These are phyloP conservation scores for Apiospora kogelbergensis DNA, from an alignment of 2,329 filamentous ascomycete species.

Conservation along the genomic window DNA sequence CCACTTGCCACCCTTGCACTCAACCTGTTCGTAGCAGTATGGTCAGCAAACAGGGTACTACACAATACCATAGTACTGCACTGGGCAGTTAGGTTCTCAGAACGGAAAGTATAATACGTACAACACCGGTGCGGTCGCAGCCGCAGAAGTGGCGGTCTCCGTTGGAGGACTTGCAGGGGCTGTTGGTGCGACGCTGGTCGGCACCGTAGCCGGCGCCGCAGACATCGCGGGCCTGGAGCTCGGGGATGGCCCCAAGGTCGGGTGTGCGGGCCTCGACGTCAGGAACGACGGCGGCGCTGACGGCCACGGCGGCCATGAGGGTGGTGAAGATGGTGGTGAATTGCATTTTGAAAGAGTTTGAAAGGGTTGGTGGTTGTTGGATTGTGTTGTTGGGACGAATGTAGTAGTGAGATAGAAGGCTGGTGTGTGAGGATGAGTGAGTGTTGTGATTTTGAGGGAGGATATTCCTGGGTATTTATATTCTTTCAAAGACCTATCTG, in stretches of 20 bases:
- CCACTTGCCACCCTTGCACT: slow-evolving; percentile 16
- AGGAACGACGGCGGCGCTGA: slow-evolving; percentile 12
- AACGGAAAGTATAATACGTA: slow-evolving; percentile 1
- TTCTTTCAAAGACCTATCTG: background rate
- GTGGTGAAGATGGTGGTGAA: background rate
- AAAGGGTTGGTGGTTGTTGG: background rate
- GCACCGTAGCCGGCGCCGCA: slow-evolving; percentile 19
- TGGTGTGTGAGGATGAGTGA: background rate
- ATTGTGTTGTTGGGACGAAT: background rate
- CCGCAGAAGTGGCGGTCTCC: slow-evolving; percentile 20
- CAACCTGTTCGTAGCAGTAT: slow-evolving; percentile 10
- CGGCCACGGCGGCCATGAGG: slow-evolving; percentile 8
- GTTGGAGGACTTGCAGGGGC: slow-evolving; percentile 17
- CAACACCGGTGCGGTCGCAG: slow-evolving; percentile 19
- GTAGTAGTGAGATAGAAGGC: background rate
- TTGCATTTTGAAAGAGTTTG: background rate
- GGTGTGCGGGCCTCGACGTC: background rate
- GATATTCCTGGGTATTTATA: background rate
- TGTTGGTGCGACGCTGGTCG: slow-evolving; percentile 21
- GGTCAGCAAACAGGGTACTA: background rate
- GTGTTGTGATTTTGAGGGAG: background rate
- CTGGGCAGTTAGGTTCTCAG: too few species aligned
- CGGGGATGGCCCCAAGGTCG: background rate
- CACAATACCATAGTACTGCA: too few species aligned
- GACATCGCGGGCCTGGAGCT: slow-evolving; percentile 15